These are phyloP conservation scores for Backusella parvicylindrica DNA, from an alignment of 192 early-diverging fungal species.

Conservation along the genomic window DNA sequence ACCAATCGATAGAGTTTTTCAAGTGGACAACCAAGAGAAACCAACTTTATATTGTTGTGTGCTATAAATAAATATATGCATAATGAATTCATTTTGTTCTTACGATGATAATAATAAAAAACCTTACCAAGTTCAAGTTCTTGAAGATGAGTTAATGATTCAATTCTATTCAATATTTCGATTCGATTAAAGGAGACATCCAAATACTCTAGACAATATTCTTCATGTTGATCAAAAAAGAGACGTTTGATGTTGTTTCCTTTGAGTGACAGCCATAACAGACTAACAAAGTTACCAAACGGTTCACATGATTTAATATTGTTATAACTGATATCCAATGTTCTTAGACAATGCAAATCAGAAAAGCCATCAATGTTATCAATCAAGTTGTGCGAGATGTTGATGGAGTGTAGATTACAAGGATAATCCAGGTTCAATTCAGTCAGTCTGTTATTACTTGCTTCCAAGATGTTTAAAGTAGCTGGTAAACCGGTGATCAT, in stretches of 20 bases:
- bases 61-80: neutral
- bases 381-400: slow-evolving; percentile 41
- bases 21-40: slow-evolving; percentile 35
- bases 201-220: slow-evolving; percentile 35
- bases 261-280: slow-evolving; percentile 37
- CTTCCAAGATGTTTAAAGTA: slow-evolving; percentile 16
- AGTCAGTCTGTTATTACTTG: slow-evolving; percentile 24
- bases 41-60: slow-evolving; percentile 39
- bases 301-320: slow-evolving; percentile 33
- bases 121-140: slow-evolving; percentile 39
- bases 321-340: slow-evolving; percentile 40
- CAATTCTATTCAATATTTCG: slow-evolving; percentile 34
- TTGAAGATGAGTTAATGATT: slow-evolving; percentile 32
- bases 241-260: slow-evolving; percentile 31
- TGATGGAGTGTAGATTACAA: slow-evolving; percentile 38
- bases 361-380: slow-evolving; percentile 30
- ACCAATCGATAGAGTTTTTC: slow-evolving; percentile 31
- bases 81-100: no score
- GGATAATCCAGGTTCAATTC: slow-evolving; percentile 31
- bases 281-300: slow-evolving; percentile 33
- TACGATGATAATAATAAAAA: no score
- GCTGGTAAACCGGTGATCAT: slow-evolving; percentile 15
- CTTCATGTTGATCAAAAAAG: neutral
- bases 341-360: slow-evolving; percentile 15
- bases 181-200: slow-evolving; percentile 45